Conservation (phyloP, 2,329 filamentous ascomycete species). For the Sporothrix schenckii region DNA sequence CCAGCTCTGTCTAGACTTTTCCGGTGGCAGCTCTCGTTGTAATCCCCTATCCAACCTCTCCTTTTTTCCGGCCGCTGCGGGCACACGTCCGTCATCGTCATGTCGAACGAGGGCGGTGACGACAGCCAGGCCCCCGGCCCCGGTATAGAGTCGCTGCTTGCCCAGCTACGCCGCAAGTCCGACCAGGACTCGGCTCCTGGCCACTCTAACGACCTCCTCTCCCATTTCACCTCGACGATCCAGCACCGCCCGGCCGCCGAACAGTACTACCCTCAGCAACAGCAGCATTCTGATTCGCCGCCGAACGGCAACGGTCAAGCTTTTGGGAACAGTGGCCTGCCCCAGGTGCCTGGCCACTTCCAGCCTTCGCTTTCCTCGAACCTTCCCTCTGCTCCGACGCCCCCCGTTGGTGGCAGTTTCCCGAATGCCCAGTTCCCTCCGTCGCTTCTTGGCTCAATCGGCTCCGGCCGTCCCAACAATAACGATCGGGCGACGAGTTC, state of each 20-base stretch:
- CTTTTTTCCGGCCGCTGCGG: not conserved
- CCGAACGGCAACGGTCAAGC: slow-evolving; percentile 34
- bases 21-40: not conserved
- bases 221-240: slow-evolving; percentile 37
- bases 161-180: slow-evolving; percentile 46
- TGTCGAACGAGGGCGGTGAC: slow-evolving; percentile 34
- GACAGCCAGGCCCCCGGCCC: slow-evolving; percentile 38
- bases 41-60: not conserved
- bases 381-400: slow-evolving; percentile 51
- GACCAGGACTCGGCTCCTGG: slow-evolving; percentile 38
- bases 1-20: not conserved
- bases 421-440: slow-evolving; percentile 47
- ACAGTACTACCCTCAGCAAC: slow-evolving; percentile 39
- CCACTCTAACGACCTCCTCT: slow-evolving; percentile 41
- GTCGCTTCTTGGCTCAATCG: slow-evolving; percentile 54
- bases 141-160: slow-evolving; percentile 49
- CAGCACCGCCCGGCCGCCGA: slow-evolving; percentile 35
- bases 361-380: slow-evolving; percentile 38
- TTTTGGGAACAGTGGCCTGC: slow-evolving; percentile 36
- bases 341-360: slow-evolving; percentile 24
- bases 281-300: slow-evolving; percentile 40
- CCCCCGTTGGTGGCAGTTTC: slow-evolving; percentile 47
- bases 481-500: slow-evolving; percentile 35
- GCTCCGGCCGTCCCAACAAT: slow-evolving; percentile 47
- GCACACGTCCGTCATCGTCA: slow-evolving; percentile 12